Evolutionary conservation across 495 filamentous ascomycete species (phyloP), one percentile per base, ranked within the genome.

Genomic region (Bacidia gigantensis): DNA sequence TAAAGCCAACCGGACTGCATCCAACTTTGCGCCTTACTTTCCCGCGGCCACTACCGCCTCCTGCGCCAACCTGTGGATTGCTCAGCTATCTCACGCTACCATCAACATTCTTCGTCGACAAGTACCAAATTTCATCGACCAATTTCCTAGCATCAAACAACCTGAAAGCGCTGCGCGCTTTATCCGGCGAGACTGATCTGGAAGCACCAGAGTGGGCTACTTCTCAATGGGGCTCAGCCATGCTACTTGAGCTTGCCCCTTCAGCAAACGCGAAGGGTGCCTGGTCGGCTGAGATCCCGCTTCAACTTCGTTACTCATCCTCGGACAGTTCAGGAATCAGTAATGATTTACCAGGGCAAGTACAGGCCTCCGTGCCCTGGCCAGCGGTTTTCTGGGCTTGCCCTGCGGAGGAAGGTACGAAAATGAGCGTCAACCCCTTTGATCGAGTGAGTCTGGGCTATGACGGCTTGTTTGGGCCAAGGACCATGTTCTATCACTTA

Each of bases 311-410:
- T 24, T 97, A 97, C 58, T 71, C 92, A n/a, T 64, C 62, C 7
- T 79, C 82, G 1, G 66, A 69, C 0, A 65, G 69, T 41, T 29
- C 32, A 14, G 11, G 12, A 12, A 48, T 3, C 21, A n/a, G 11
- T 23, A 12, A 50, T 3, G 23, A 11, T 3, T 10, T 9, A 1
- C 69, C 72, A 3, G 79, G 79, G 2, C 73, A 79, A 49, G 65
- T 61, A 17, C 42, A 62, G 2, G 60, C 60, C 0, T 56, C 76
- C 18, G 66, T 95, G 0, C 83, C 87, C 0, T 81, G 74, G 74
- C 93, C 89, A 2, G 76, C 81, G 2, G 76, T 96, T 1, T 97
- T 98, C 71, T 97, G 90, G 90, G 92, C 89, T 1, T 98, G 92
- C 62, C 72, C 74, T 2, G 76, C 79, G 21, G 79, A 86, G 38